phyloP scores from a whole-genome alignment of 345 rosid genomes.

The Syzygium aromaticum region DNA sequence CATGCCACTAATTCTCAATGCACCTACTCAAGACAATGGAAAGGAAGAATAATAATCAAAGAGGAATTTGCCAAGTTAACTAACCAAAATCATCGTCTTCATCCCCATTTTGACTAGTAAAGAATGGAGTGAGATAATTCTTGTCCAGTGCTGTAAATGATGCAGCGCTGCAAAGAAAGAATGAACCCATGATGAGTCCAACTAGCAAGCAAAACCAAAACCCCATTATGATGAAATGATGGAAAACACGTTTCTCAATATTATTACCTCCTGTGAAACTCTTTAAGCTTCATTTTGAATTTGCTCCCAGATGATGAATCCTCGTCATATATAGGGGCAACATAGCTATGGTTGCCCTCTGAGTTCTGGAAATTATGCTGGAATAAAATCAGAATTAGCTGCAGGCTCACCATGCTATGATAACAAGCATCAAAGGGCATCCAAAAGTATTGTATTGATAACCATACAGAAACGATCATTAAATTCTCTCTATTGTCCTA shows the following conservation, averaged over 20 bases:
- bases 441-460: neutral
- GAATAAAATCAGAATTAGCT: neutral
- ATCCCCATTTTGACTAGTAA: constrained; percentile 78
- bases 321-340: constrained; percentile 41
- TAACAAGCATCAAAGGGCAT: neutral
- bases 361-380: constrained; percentile 33
- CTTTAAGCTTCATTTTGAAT: constrained; percentile 75
- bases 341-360: constrained; percentile 50
- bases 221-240: neutral
- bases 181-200: neutral
- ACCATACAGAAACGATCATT: neutral
- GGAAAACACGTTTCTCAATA: neutral
- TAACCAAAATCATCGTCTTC: constrained; percentile 50
- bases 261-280: constrained; percentile 65
- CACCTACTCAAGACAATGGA: neutral
- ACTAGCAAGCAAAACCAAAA: neutral
- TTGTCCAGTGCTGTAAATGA: constrained; percentile 70
- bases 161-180: constrained; percentile 43
- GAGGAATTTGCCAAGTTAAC: neutral
- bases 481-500: neutral
- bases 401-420: neutral
- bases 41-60: neutral
- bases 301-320: constrained; percentile 64
- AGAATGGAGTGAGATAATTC: constrained; percentile 80
- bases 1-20: neutral